These are phyloP conservation scores for Zostera marina DNA, from an alignment of 116 monocot genomes.

Conservation along the genomic window DNA sequence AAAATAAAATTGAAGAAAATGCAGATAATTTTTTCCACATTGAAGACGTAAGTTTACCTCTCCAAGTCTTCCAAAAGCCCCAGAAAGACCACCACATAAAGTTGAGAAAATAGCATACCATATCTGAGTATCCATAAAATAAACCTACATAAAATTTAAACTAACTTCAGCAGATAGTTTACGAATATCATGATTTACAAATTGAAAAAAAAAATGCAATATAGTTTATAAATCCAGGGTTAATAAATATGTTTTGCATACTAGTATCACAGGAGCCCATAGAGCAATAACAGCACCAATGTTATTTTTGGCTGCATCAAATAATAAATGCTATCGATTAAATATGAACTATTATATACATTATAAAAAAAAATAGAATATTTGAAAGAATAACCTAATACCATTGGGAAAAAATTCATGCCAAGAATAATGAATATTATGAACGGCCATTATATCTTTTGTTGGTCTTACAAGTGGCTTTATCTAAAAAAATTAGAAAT, in stretches of 20 bases:
- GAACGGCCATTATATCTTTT: conserved; percentile 88
- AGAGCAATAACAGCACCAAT: conserved; percentile 70
- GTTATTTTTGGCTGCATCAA: conserved; percentile 55
- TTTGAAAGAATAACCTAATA: conserved; percentile 10
- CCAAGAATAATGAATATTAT: conserved; percentile 71
- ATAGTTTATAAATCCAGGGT: not conserved
- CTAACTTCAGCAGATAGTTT: conserved; percentile 1
- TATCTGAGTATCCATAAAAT: conserved; percentile 74
- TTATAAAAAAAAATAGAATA: not conserved
- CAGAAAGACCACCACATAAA: conserved; percentile 55
- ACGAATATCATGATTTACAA: not conserved
- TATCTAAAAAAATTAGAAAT: conserved; percentile 36
- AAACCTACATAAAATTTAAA: conserved; percentile 25
- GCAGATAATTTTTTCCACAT: not conserved
- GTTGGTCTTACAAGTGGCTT: conserved; percentile 82
- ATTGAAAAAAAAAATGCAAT: not conserved
- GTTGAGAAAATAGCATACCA: conserved; percentile 79
- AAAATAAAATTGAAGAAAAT: not conserved
- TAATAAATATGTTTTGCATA: conserved; percentile 12
- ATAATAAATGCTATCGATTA: not conserved
- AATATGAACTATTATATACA: not conserved
- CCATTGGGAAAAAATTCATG: conserved; percentile 95
- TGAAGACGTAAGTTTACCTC: conserved; percentile 26
- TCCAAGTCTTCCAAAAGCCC: conserved; percentile 67
- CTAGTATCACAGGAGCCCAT: conserved; percentile 89